phyloP scores from a whole-genome alignment of 257 asterid genomes.

The Solanum acaule region DNA sequence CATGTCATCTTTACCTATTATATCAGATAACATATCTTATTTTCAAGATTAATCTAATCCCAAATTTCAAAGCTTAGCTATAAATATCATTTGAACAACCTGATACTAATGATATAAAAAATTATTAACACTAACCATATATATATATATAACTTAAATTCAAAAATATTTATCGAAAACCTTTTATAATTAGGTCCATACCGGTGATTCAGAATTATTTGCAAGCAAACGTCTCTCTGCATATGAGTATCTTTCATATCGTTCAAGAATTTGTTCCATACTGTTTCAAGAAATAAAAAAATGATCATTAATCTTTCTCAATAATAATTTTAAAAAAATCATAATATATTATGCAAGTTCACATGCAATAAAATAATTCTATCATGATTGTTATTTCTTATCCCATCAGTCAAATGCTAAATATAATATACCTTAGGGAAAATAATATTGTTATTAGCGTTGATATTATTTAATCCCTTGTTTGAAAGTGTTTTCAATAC shows the following conservation, averaged over 20 bases:
- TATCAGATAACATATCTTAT: neutral
- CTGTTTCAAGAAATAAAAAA: conserved; percentile 21
- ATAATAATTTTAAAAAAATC: too few species aligned
- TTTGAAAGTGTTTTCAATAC: neutral
- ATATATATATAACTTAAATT: neutral
- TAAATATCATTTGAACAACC: neutral
- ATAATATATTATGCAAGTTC: neutral
- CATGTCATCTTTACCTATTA: neutral
- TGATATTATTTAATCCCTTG: too few species aligned
- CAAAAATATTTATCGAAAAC: neutral
- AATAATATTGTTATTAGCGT: too few species aligned
- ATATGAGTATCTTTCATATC: conserved; percentile 77
- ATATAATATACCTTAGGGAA: too few species aligned
- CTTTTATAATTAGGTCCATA: neutral
- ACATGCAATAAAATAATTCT: neutral
- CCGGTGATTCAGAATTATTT: conserved; percentile 47
- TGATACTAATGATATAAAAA: neutral
- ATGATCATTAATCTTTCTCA: neutral
- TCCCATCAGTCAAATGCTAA: neutral
- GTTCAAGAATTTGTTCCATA: conserved; percentile 86
- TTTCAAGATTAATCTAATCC: neutral
- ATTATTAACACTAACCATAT: neutral
- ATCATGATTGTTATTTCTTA: neutral
- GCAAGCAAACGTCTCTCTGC: conserved; percentile 61
- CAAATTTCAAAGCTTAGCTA: rapidly evolving